phyloP scores from a whole-genome alignment of 169 alveolate species.

The Miamiensis avidus region DNA sequence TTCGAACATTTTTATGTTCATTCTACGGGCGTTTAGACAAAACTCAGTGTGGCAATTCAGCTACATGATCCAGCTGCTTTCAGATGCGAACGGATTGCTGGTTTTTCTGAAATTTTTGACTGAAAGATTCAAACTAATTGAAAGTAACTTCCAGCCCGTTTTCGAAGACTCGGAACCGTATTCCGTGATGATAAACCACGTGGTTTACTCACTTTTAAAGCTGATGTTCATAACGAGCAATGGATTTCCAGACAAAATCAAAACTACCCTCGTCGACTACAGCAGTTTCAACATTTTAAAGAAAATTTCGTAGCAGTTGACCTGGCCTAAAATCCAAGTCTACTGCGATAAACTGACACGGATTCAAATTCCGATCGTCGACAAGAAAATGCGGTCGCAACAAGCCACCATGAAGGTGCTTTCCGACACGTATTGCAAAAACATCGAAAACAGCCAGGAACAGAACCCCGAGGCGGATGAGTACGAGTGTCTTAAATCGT shows the following conservation, averaged over 20 bases:
- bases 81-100: conserved; percentile 73
- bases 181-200: background rate
- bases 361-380: conserved; percentile 22
- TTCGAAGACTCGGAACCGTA: background rate
- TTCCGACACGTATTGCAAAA: conserved; percentile 15
- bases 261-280: conserved; percentile 48
- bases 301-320: conserved; percentile 45
- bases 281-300: conserved; percentile 25
- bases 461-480: background rate
- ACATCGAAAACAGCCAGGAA: background rate
- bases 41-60: conserved; percentile 52
- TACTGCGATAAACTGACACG: conserved; percentile 29
- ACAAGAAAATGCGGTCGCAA: conserved; percentile 22
- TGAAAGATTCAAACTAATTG: conserved; percentile 47
- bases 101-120: conserved; percentile 65
- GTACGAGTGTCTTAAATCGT: background rate
- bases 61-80: conserved; percentile 55
- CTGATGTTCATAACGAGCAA: conserved; percentile 57
- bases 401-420: background rate
- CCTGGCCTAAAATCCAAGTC: conserved; percentile 33
- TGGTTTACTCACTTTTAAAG: conserved; percentile 43
- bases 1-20: conserved; percentile 40
- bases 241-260: conserved; percentile 54
- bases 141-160: background rate
- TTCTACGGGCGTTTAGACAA: conserved; percentile 43